A percentile compares a stretch with the other conserved stretches of the same genome.
Conservation (phyloP, 2,329 filamentous ascomycete species). For the Alternaria gansuensis region DNA sequence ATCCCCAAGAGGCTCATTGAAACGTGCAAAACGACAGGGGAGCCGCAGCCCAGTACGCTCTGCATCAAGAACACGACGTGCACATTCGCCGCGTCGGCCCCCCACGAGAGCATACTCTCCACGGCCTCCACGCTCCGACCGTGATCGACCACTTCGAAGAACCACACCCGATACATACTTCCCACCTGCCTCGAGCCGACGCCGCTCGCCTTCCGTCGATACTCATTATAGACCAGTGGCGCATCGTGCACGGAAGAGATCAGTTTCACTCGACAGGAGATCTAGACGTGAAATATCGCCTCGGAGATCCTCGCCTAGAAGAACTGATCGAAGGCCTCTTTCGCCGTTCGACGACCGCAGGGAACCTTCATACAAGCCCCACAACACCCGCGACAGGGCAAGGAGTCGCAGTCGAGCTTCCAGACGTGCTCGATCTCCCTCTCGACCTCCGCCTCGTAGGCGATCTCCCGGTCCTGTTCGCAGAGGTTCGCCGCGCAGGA, state of each 20-base stretch:
- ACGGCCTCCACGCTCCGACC: slow-evolving; percentile 40
- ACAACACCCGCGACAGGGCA: slow-evolving; percentile 30
- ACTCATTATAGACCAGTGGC: slow-evolving; percentile 49
- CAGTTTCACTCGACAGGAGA: slow-evolving; percentile 43
- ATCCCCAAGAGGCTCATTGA: slow-evolving; percentile 47
- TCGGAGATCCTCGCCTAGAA: slow-evolving; percentile 42
- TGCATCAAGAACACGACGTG: slow-evolving; percentile 45
- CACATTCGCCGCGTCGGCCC: slow-evolving; percentile 42
- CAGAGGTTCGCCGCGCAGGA: slow-evolving; percentile 39
- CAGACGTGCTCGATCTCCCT: slow-evolving; percentile 45
- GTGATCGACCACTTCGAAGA: slow-evolving; percentile 46
- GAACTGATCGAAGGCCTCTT: slow-evolving; percentile 36
- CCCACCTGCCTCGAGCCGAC: slow-evolving; percentile 43
- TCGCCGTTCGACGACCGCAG: slow-evolving; percentile 37
- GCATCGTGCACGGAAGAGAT: slow-evolving; percentile 45
- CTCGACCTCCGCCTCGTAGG: slow-evolving; percentile 45
- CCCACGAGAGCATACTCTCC: slow-evolving; percentile 47
- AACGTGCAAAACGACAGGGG: slow-evolving; percentile 46
- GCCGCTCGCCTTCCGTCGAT: slow-evolving; percentile 55
- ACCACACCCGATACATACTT: slow-evolving; percentile 52
- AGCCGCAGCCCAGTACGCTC: slow-evolving; percentile 51
- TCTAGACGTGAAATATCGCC: slow-evolving; percentile 43
- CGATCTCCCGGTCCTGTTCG: slow-evolving; percentile 39
- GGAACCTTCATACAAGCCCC: slow-evolving; percentile 32
- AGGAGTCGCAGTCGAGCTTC: slow-evolving; percentile 41